Base-by-base conservation (phyloP, 2,329 filamentous ascomycete species). In the Ceratocystis papillata region DNA sequence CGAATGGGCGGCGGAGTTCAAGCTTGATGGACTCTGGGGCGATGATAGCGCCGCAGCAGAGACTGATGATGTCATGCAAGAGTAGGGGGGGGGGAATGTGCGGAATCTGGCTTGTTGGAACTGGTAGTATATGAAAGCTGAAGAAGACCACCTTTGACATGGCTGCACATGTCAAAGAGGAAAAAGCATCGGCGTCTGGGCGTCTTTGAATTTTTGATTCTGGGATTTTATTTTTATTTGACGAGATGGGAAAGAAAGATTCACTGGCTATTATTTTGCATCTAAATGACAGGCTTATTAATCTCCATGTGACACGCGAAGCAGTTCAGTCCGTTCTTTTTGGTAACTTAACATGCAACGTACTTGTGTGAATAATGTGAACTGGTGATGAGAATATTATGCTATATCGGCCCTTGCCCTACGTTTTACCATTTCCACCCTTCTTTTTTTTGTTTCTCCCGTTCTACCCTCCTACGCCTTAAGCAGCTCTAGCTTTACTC, bases 1-100 rank as follows among this genome's bases (percentile, higher is more conserved):
- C 10, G 87, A 95, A 74, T 96, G 93, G 91, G 89, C 92, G 6
- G 86, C 89, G 72, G 93, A 97, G 76, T 97, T 99, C 77, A 92
- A 93, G 79, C 81, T 99, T 7, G 94, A 96, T 69, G 94, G 90
- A 1, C 77, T 99, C 15, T 97, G 89, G 88, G 91, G 89, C 10
- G 62, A 62, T 5, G 33, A n/a, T 61, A 30, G 12, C 61, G 22
- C 73, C 30, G 74, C 70, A 22, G 72, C 69, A 37, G 72, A 68
- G 41, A 73, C 67, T 20, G 72, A 71, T 6, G 80, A 82, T 67
- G 78, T 76, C 63, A 84, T 84, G 82, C 76, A 81, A 74, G 78
- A 80, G 71, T 81, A 76, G 70, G n/a, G 22, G 2, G 22, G 22
- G 22, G 28, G 48, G 22, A 53, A 22, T 22, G 48, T 12, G 48